Evolutionary conservation across 202 grass and related monocot species (phyloP), one percentile per base, ranked within the genome.

Genomic region (Setaria viridis): DNA sequence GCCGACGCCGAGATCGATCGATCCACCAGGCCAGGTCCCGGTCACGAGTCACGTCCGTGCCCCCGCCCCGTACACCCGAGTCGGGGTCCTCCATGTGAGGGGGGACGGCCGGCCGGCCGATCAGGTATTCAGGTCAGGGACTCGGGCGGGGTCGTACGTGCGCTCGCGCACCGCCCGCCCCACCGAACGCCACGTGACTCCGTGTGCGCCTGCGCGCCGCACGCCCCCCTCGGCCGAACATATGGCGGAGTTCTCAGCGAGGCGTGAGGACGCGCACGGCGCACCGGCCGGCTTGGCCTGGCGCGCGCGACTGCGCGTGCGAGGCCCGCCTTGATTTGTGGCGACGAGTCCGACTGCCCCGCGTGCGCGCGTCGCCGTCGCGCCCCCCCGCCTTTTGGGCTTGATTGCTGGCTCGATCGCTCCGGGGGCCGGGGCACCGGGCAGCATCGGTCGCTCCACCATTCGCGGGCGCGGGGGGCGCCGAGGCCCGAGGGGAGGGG

Each of bases 371-470:
- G 84, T 79, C 56, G 67, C 84, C 54, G 32, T 80, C 76, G 20
- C 12, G 16, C 35, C 2, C 19, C 19, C 8, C n/a, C 60, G 33
- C 53, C 54, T 58, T 21, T 21, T 76, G 73, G 53, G 6, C 53
- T 76, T 1, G 25, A 70, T 74, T 73, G 71, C n/a, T 39, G 15
- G 34, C 7, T 49, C 69, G 43, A 4, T 43, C 41, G 67, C 42
- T 70, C 65, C 6, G 65, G 35, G 34, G 63, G 9, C 33, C 63
- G 1, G 66, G 9, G 19, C 55, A 8, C 65, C 6, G 65, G 35
- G 34, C 34, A 1, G 76, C 78, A 76, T 87, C 39, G 79, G 48
- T 77, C 6, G 47, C 85, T 62, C 85, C 85, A 68, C 85, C 72
- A 82, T 82, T 77, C 63, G 63, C 76, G 84, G 59, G 51, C 30